Evolutionary conservation across 495 filamentous ascomycete species (phyloP).

Genomic region (Cenococcum geophilum): DNA sequence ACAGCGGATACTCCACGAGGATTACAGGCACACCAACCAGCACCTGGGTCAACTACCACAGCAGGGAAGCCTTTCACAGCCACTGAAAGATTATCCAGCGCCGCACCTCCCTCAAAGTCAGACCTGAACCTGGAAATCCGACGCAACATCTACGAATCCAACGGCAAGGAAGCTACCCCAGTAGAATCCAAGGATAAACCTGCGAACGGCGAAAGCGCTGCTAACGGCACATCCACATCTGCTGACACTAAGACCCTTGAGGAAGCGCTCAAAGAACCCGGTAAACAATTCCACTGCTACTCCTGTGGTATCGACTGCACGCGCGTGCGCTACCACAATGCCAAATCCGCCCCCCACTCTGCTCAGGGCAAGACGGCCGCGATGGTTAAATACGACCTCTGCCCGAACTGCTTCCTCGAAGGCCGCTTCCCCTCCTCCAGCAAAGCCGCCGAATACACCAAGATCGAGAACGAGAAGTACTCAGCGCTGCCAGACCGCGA

Average conservation of each 20-base stretch:
- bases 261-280: conserved; percentile 51
- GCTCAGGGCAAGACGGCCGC: conserved; percentile 49
- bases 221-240: conserved; percentile 44
- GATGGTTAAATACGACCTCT: conserved; percentile 74
- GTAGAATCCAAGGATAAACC: conserved; percentile 48
- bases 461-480: conserved; percentile 80
- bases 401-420: conserved; percentile 82
- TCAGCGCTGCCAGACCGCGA: conserved; percentile 68
- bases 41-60: conserved; percentile 65
- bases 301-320: conserved; percentile 93
- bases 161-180: conserved; percentile 68
- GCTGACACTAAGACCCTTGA: conserved; percentile 54
- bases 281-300: conserved; percentile 74
- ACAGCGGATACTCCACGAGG: conserved; percentile 92
- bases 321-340: conserved; percentile 80
- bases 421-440: conserved; percentile 70
- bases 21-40: conserved; percentile 89
- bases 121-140: conserved; percentile 85
- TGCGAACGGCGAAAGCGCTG: conserved; percentile 65
- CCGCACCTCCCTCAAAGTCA: conserved; percentile 61
- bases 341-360: conserved; percentile 52
- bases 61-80: conserved; percentile 63
- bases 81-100: conserved; percentile 69
- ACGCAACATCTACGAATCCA: conserved; percentile 91
- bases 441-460: conserved; percentile 67